Base-by-base conservation (phyloP, 495 filamentous ascomycete genomes). In the Neurospora terricola region DNA sequence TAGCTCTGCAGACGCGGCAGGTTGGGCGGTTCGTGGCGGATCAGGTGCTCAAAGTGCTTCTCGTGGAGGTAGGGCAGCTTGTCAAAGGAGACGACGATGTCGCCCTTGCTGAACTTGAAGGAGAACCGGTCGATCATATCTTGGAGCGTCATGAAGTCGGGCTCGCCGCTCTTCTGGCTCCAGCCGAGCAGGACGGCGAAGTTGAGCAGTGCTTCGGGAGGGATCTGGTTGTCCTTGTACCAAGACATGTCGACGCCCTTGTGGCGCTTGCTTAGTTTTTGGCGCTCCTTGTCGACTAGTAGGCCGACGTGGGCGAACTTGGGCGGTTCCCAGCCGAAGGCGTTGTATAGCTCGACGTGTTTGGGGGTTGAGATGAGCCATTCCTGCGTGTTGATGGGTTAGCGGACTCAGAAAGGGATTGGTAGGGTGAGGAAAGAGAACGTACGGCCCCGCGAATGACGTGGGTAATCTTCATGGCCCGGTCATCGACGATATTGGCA, bases 401-500 rank as follows among this genome's bases (percentile, higher is more conserved):
- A 45, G 42, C 18, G n/a, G 3, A 45, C n/a, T 8, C n/a, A 45
- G 18, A 8, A n/a, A 1, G 42, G 14, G 38, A n/a, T 9, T 45
- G 8, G 18, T n/a, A 45, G 42, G 42, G 18, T 45, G 9, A 45
- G 34, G 34, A 10, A 9, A 45, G 18, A 21, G 18, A 45, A 45
- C 42, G 8, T 45, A 45, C 42, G 9, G 90, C 88, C 69, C 93
- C 96, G 48, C 96, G 89, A 70, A 98, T 91, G 34, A 99, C 96
- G 82, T 98, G 94, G 5, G 94, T 98, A 78, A 99, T 96, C 70
- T 91, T 81, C 96, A 99, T 99, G 69, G 87, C 82, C 78, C 96
- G 93, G 80, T 99, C 96, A 80, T 99, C 96, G 27, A 99, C 91
- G 34, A 99, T 94, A 81, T 98, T 98, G 5, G 96, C 96, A 71